Evolutionary conservation across 441 rosid genomes (phyloP).

Genomic region (Erodium texanum): DNA sequence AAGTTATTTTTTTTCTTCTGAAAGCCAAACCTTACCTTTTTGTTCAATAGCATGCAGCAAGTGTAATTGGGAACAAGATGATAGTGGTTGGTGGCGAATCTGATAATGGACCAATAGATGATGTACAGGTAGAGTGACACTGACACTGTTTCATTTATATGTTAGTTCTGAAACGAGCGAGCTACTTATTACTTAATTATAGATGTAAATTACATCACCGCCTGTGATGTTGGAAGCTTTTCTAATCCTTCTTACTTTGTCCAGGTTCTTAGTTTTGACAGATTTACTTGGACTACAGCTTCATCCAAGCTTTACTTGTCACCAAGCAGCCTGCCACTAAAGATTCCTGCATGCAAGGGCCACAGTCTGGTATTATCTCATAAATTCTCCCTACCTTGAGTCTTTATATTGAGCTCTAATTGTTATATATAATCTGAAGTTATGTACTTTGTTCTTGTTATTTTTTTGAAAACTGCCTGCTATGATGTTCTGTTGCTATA

Average conservation of each 20-base stretch:
- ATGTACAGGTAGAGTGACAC: conserved; percentile 63
- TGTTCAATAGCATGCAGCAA: conserved; percentile 70
- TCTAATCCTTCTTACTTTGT: conserved; percentile 14
- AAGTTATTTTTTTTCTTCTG: conserved; percentile 8
- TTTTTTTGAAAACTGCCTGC: not conserved
- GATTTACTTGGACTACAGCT: conserved; percentile 65
- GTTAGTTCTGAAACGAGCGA: not conserved
- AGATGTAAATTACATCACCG: not conserved
- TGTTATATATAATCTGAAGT: not conserved
- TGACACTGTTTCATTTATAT: not conserved
- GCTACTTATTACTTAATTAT: not conserved
- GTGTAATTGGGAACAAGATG: conserved; percentile 90
- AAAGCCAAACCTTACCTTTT: conserved; percentile 14
- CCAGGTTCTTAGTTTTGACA: conserved; percentile 82
- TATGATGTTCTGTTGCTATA: not conserved
- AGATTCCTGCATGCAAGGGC: conserved; percentile 97
- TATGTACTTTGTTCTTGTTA: not conserved
- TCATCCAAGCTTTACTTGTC: conserved; percentile 90
- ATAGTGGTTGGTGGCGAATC: conserved; percentile 95
- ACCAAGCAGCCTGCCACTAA: conserved; percentile 83
- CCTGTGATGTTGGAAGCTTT: conserved; percentile 12
- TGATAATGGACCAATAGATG: conserved; percentile 73
- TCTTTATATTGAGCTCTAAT: not conserved
- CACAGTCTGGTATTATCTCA: conserved; percentile 64
- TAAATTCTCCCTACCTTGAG: not conserved